Percentiles rank a stretch among this genome's conserved stretches.
These are phyloP conservation scores for Cordyceps sp. DNA, from an alignment of 2,329 filamentous ascomycete genomes.

Conservation along the genomic window DNA sequence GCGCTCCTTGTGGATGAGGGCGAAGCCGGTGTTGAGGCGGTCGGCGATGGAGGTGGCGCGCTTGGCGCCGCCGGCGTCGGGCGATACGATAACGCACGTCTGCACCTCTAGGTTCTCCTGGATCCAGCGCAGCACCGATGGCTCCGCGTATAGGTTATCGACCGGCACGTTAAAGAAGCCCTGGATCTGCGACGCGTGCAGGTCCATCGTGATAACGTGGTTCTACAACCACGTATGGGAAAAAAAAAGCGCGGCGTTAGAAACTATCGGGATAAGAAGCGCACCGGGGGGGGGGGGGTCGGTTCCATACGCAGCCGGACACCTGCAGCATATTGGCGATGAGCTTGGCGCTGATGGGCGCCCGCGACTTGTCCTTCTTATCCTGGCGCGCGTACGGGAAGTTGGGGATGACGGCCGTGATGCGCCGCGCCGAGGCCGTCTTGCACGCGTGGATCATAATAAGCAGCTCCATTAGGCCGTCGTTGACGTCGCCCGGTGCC, in stretches of 20 bases:
- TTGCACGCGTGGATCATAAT: constrained; percentile 95
- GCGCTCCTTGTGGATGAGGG: constrained; percentile 92
- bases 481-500: constrained; percentile 90
- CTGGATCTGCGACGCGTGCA: constrained; percentile 86
- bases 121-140: constrained; percentile 83
- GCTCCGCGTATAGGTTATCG: constrained; percentile 80
- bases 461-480: constrained; percentile 92
- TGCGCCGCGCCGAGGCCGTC: constrained; percentile 56
- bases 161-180: constrained; percentile 80
- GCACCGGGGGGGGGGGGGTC: constrained; percentile 20
- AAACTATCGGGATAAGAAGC: neutral
- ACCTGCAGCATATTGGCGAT: constrained; percentile 1
- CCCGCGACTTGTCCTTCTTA: constrained; percentile 86
- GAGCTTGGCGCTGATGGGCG: constrained; percentile 80
- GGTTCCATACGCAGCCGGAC: constrained; percentile 26
- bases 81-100: constrained; percentile 86
- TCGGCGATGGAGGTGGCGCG: constrained; percentile 87
- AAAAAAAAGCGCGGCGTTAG: too few species aligned
- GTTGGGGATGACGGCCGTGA: constrained; percentile 90
- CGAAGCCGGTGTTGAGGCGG: constrained; percentile 76
- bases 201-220: constrained; percentile 79
- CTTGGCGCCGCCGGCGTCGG: constrained; percentile 89
- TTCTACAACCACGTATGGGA: constrained; percentile 11
- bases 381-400: constrained; percentile 95
- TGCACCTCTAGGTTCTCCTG: constrained; percentile 65